These are phyloP conservation scores for Trypanosoma congolense DNA, from an alignment of 208 protist genomes.

Conservation along the genomic window DNA sequence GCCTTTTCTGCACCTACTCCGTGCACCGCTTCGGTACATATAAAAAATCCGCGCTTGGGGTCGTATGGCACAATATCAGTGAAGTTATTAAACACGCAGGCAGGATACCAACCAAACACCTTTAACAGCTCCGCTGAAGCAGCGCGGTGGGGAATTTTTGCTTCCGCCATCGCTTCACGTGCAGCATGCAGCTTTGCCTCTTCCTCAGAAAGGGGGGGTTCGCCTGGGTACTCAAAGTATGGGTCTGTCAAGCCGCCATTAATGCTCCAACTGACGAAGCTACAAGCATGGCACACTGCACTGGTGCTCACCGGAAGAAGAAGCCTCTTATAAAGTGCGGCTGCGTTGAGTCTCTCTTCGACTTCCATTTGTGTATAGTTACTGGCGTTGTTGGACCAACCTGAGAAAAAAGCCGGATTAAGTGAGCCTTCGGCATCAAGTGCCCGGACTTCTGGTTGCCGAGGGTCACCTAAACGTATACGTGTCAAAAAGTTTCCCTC, in stretches of 20 bases:
- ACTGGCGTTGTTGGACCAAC: slow-evolving; percentile 27
- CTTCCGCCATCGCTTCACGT: slow-evolving; percentile 13
- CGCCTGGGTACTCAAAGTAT: slow-evolving; percentile 46
- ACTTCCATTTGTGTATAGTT: slow-evolving; percentile 45
- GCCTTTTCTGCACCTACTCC: slow-evolving; percentile 22
- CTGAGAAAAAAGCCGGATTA: slow-evolving; percentile 8
- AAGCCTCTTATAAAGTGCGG: slow-evolving; percentile 50
- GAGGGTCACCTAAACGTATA: slow-evolving; percentile 61
- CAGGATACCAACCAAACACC: slow-evolving; percentile 28
- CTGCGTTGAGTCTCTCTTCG: slow-evolving; percentile 52
- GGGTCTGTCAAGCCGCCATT: slow-evolving; percentile 26
- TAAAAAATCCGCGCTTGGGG: slow-evolving; percentile 47
- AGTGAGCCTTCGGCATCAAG: slow-evolving; percentile 27
- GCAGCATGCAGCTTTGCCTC: slow-evolving; percentile 38
- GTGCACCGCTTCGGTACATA: slow-evolving; percentile 46
- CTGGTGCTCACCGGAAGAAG: slow-evolving; percentile 28
- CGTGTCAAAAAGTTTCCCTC: slow-evolving; percentile 65
- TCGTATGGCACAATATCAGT: slow-evolving; percentile 42
- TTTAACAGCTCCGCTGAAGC: slow-evolving; percentile 22
- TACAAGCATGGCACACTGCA: slow-evolving; percentile 38
- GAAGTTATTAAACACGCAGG: slow-evolving; percentile 29
- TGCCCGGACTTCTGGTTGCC: slow-evolving; percentile 46
- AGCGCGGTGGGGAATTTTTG: slow-evolving; percentile 15
- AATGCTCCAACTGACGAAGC: slow-evolving; percentile 56
- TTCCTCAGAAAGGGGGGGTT: slow-evolving; percentile 43